These are phyloP conservation scores for Beta macrorhiza DNA, from an alignment of 179 eudicot genomes.

Conservation along the genomic window DNA sequence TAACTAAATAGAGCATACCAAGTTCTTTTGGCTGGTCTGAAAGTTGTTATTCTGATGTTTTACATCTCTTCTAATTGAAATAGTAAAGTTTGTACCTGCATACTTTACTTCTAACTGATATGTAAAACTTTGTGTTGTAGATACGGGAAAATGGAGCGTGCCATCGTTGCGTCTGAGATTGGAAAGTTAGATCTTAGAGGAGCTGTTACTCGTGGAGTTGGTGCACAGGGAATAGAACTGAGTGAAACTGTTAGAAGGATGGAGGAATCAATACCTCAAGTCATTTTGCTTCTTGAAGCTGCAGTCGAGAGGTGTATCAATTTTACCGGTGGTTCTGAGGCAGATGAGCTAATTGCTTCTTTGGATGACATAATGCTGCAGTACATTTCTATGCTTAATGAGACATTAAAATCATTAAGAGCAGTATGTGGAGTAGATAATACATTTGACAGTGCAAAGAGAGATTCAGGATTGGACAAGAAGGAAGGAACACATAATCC, in stretches of 20 bases:
- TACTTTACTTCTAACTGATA: conserved; percentile 6
- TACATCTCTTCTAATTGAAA: background rate
- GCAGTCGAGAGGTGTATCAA: conserved; percentile 87
- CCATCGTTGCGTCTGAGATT: conserved; percentile 75
- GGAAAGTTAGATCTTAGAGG: conserved; percentile 85
- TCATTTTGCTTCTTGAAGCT: conserved; percentile 85
- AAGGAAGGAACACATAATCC: conserved; percentile 59
- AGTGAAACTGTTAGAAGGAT: conserved; percentile 97
- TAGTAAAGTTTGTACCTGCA: background rate
- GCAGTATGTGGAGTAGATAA: conserved; percentile 77
- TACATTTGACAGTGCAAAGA: conserved; percentile 46
- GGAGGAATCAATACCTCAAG: conserved; percentile 95
- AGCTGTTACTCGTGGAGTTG: conserved; percentile 81
- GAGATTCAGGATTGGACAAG: conserved; percentile 61
- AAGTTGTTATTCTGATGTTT: background rate
- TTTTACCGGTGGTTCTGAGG: conserved; percentile 96
- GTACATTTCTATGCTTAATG: conserved; percentile 76
- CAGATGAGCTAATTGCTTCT: conserved; percentile 76
- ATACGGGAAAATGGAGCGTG: conserved; percentile 94
- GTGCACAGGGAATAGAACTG: conserved; percentile 92
- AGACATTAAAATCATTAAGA: conserved; percentile 73
- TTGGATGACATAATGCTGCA: conserved; percentile 85
- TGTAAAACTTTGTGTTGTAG: conserved; percentile 34
- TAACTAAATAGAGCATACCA: conserved; percentile 4
- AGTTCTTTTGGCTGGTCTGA: background rate